Evolutionary conservation across 805 yeast genomes (phyloP).

Genomic region (Ogataea dorogensis): DNA sequence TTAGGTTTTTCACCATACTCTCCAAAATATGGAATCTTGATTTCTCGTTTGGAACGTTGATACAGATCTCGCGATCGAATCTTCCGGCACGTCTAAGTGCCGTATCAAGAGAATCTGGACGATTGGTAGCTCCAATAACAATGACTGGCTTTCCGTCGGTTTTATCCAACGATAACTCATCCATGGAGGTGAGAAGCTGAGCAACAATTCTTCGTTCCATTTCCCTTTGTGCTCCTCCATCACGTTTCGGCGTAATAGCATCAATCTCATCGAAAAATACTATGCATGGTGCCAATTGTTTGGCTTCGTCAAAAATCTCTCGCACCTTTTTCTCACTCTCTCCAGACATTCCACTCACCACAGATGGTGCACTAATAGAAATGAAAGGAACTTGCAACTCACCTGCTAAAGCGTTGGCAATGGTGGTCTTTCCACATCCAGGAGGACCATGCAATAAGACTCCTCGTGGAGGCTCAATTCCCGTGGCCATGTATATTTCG

Average conservation of each 20-base stretch:
- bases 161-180: conserved; percentile 81
- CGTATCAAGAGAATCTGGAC: conserved; percentile 93
- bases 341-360: conserved; percentile 99
- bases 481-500: conserved; percentile 81
- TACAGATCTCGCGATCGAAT: conserved; percentile 90
- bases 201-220: conserved; percentile 98
- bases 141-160: conserved; percentile 93
- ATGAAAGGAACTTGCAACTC: conserved; percentile 92
- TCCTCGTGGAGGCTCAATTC: conserved; percentile 95
- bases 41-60: conserved; percentile 90
- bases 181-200: conserved; percentile 91
- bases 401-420: conserved; percentile 95
- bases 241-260: conserved; percentile 97
- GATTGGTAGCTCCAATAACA: conserved; percentile 92
- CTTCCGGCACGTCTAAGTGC: conserved; percentile 96
- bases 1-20: conserved; percentile 67
- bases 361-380: conserved; percentile 89
- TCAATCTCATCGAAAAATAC: conserved; percentile 96
- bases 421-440: conserved; percentile 96
- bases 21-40: conserved; percentile 73
- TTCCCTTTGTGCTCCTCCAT: conserved; percentile 96
- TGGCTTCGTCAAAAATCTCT: conserved; percentile 92
- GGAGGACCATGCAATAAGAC: conserved; percentile 96
- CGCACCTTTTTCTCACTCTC: conserved; percentile 93
- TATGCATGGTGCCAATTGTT: conserved; percentile 83